Percentiles rank a stretch among this genome's conserved stretches.
phyloP scores from a whole-genome alignment of 139 green algal genomes.

The Raphidocelis subcapitata region DNA sequence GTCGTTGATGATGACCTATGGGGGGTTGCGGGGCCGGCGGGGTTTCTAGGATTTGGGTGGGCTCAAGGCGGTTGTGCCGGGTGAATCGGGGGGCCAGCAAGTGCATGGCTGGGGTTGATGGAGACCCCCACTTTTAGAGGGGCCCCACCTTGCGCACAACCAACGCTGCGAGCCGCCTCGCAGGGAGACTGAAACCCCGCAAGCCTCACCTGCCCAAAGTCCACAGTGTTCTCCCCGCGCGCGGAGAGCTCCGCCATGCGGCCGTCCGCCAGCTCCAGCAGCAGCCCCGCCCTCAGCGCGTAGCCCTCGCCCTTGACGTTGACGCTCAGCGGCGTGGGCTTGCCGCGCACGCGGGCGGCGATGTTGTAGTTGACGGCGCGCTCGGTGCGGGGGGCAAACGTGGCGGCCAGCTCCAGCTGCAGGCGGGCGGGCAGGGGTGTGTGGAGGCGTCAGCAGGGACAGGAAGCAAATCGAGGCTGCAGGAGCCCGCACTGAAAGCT shows the following conservation, averaged over 20 bases:
- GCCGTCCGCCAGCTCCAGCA: constrained; percentile 59
- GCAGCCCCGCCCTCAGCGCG: constrained; percentile 58
- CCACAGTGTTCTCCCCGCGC: constrained; percentile 50
- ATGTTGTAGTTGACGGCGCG: constrained; percentile 75
- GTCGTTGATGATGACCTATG: constrained; percentile 75
- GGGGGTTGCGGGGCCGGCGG: no score
- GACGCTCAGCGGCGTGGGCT: constrained; percentile 64
- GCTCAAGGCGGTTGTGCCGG: not conserved
- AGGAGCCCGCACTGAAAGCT: no score
- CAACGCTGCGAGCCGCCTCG: no score
- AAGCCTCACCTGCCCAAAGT: constrained; percentile 76
- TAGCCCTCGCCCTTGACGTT: constrained; percentile 86
- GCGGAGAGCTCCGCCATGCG: constrained; percentile 44
- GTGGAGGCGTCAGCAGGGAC: no score
- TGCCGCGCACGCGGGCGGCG: constrained; percentile 58
- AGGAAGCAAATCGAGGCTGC: no score
- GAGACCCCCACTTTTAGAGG: no score
- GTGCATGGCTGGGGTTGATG: no score
- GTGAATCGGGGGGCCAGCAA: no score
- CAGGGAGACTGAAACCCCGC: no score
- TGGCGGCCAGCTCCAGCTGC: constrained; percentile 19
- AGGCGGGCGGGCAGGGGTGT: not conserved
- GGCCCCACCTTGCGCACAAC: no score
- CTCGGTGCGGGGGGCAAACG: constrained; percentile 41
- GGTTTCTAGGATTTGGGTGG: no score